These are phyloP conservation scores for Castanea sativa DNA, from an alignment of 306 rosid species.

Conservation along the genomic window DNA sequence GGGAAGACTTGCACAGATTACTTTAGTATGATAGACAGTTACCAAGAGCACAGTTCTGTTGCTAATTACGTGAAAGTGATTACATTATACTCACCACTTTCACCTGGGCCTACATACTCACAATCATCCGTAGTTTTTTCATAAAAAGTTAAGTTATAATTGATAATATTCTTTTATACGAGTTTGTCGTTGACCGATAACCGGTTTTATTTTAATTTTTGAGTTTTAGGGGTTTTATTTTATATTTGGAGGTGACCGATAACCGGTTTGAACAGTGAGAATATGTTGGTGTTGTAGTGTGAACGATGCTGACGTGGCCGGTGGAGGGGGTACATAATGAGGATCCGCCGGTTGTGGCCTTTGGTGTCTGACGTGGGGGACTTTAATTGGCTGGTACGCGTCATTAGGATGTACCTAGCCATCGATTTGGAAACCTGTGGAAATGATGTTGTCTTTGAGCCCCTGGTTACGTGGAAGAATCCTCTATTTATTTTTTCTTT, in stretches of 20 bases:
- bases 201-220: not conserved
- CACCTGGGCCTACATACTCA: too few relatives aligned
- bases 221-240: not conserved
- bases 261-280: conserved; percentile 41
- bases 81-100: too few relatives aligned
- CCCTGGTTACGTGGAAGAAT: not conserved
- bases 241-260: not conserved
- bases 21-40: too few relatives aligned
- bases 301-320: not conserved
- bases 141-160: too few relatives aligned
- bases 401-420: conserved; percentile 28
- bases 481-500: too few relatives aligned
- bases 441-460: not conserved
- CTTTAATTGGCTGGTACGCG: conserved; percentile 59
- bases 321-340: not conserved
- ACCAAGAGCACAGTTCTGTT: too few relatives aligned
- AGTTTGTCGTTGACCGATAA: not conserved
- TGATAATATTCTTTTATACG: too few relatives aligned
- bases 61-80: too few relatives aligned
- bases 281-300: not conserved
- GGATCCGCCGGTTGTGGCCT: conserved; percentile 25
- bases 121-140: too few relatives aligned
- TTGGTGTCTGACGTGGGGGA: conserved; percentile 28
- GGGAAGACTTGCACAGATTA: too few relatives aligned
- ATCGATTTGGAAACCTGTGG: conserved; percentile 11